phyloP scores from a whole-genome alignment of 257 asterid species.

The Paraleonurus japonicus region DNA sequence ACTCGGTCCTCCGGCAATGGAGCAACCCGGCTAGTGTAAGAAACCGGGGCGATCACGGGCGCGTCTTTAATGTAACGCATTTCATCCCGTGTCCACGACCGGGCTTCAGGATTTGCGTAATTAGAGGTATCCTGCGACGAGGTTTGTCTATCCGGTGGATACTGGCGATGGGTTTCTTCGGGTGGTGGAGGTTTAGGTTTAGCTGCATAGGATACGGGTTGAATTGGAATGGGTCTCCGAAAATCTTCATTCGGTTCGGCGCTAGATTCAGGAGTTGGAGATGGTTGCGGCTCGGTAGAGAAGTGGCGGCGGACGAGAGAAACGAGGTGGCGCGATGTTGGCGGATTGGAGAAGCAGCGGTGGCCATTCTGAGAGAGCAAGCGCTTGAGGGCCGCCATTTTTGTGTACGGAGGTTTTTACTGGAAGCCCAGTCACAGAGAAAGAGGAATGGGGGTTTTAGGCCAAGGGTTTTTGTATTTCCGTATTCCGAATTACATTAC shows the following conservation, averaged over 20 bases:
- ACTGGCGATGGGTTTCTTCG: conserved; percentile 24
- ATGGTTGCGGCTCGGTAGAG: conserved; percentile 40
- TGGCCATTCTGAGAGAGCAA: conserved; percentile 51
- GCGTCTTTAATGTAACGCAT: conserved; percentile 74
- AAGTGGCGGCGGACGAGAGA: conserved; percentile 43
- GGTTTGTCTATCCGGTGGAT: conserved; percentile 22
- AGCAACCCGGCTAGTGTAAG: conserved; percentile 75
- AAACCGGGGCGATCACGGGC: conserved; percentile 45
- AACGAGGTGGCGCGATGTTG: conserved; percentile 26
- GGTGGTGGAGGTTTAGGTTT: conserved; percentile 49
- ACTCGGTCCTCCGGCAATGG: conserved; percentile 81
- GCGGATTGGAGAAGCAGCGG: conserved; percentile 37
- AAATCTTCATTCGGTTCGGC: conserved; percentile 34
- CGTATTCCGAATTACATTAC: neutral
- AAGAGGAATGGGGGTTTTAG: conserved; percentile 25
- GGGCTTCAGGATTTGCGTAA: conserved; percentile 18
- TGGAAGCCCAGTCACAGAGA: conserved; percentile 2
- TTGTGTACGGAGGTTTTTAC: conserved; percentile 13
- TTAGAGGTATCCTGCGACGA: conserved; percentile 10
- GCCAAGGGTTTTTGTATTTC: neutral
- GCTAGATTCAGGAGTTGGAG: conserved; percentile 29
- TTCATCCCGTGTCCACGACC: conserved; percentile 69
- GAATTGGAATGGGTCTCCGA: conserved; percentile 43
- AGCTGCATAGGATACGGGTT: conserved; percentile 63
- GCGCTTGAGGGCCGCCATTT: conserved; percentile 63